Evolutionary conservation across 2,329 filamentous ascomycete genomes (phyloP), one percentile per base, ranked within the genome.

Genomic region (Aspergillus flavus): DNA sequence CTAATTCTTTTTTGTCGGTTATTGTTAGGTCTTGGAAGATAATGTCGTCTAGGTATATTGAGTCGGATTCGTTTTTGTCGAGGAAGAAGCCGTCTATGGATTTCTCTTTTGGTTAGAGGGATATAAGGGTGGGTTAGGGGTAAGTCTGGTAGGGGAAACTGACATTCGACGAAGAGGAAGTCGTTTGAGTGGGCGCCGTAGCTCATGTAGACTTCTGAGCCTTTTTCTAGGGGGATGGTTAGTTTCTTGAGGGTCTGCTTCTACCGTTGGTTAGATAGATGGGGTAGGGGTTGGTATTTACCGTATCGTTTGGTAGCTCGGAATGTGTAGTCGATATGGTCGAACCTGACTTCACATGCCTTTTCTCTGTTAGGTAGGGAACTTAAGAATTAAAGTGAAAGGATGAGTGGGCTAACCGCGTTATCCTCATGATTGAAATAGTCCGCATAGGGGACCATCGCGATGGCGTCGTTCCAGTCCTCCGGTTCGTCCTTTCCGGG

Each of bases 361-460:
- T 72, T 68, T 55, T 48, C 16, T 59, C 57, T 30, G 36, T 12
- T 48, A 41, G 39, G 1, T 50, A 54, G 32, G 26, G 23, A 34
- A 39, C 53, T 23, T 54, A 34, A 28, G 6, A 12, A 11, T 9
- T n/a, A 3, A 3, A 41, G 5, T 23, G 12, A 41, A 32, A 9
- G 16, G 9, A 23, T 23, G 28, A 26, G 28, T 53, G 10, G 45
- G 68, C 75, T 60, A 43, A 78, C 76, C 55, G 74, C 69, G 41
- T 75, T 71, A 69, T 77, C 75, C 10, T 64, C 64, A 70, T 80
- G 78, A 64, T 80, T 80, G 63, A 80, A 80, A 62, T 77, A 79
- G 65, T 80, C 78, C 7, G 76, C 75, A 69, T 77, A 78, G 21
- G 78, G 78, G 45, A 79, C 76, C 64, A 80, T 58, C 4, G 73